A percentile compares a stretch with the other conserved stretches of the same genome.
Evolutionary conservation across 2,329 filamentous ascomycete genomes (phyloP).

Genomic region (Pestalotiopsis fici): DNA sequence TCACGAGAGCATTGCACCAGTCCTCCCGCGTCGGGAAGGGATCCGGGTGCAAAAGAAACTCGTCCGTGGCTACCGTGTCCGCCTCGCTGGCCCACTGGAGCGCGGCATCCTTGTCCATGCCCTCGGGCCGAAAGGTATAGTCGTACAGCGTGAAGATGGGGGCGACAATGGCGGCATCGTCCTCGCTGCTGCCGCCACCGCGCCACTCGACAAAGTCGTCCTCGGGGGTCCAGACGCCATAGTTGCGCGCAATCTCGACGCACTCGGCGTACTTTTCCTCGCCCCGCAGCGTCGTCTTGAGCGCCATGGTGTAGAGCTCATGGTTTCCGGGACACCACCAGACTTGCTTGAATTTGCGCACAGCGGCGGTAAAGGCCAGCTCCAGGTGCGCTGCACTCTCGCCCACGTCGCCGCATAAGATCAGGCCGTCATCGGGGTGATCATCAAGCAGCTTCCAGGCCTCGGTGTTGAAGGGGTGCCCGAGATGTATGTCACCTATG

Average conservation of each 20-base stretch:
- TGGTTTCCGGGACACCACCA: conserved; percentile 61
- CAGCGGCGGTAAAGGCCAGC: conserved; percentile 31
- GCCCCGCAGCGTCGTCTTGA: conserved; percentile 37
- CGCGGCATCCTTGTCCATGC: conserved; percentile 48
- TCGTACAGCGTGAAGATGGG: conserved; percentile 62
- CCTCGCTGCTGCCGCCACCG: conserved; percentile 32
- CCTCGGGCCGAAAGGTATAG: conserved; percentile 55
- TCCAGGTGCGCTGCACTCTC: conserved; percentile 35
- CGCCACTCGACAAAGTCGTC: conserved; percentile 56
- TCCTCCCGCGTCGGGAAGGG: conserved; percentile 32
- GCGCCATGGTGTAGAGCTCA: conserved; percentile 54
- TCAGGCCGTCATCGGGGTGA: conserved; percentile 36
- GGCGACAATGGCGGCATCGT: conserved; percentile 45
- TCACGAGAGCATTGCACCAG: conserved; percentile 33
- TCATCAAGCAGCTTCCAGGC: conserved; percentile 28
- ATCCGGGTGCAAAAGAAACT: conserved; percentile 36
- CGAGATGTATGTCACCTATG: conserved; percentile 37
- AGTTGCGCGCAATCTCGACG: conserved; percentile 50
- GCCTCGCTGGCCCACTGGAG: conserved; percentile 35
- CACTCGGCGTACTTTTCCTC: conserved; percentile 57
- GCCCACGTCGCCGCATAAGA: conserved; percentile 37
- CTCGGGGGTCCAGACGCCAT: conserved; percentile 56
- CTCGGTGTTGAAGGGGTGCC: conserved; percentile 31
- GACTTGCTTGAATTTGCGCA: conserved; percentile 35
- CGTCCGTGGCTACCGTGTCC: conserved; percentile 36